Evolutionary conservation across 257 asterid species (phyloP).

Genomic region (Nicotiana knightiana): DNA sequence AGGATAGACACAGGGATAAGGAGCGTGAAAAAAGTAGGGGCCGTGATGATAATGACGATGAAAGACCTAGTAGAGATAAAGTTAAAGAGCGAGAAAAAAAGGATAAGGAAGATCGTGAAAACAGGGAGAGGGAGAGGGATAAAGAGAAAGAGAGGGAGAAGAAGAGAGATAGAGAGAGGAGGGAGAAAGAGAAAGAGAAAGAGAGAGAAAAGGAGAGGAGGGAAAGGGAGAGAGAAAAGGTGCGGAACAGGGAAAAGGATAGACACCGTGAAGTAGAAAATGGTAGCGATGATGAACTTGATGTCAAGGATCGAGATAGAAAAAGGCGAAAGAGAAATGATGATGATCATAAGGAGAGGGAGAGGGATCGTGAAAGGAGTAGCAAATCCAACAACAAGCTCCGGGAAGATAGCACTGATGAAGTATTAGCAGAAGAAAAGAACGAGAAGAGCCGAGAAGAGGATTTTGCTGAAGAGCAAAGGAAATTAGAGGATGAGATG

Average conservation of each 20-base stretch:
- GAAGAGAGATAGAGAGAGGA: conserved; percentile 15
- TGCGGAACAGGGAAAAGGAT: conserved; percentile 38
- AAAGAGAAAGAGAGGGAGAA: not conserved
- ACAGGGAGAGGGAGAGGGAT: conserved; percentile 15
- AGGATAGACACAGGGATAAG: conserved; percentile 11
- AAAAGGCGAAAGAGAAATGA: conserved; percentile 47
- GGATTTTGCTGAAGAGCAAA: conserved; percentile 75
- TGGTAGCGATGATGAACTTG: conserved; percentile 50
- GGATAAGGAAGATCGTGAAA: conserved; percentile 9
- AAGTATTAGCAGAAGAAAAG: conserved; percentile 19
- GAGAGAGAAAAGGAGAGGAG: conserved; percentile 22
- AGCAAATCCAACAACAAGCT: conserved; percentile 29
- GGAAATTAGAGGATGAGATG: conserved; percentile 76
- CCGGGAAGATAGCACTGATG: conserved; percentile 41
- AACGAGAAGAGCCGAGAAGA: conserved; percentile 57
- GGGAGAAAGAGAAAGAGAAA: conserved; percentile 32
- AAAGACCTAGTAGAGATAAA: not conserved
- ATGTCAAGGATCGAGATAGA: conserved; percentile 45
- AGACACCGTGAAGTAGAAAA: conserved; percentile 38
- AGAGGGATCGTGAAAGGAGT: conserved; percentile 38
- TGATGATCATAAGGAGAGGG: conserved; percentile 36
- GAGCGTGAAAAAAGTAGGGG: not conserved
- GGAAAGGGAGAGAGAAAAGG: conserved; percentile 41
- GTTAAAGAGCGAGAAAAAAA: conserved; percentile 5
- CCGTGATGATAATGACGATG: conserved; percentile 13